Evolutionary conservation across 2,329 filamentous ascomycete species (phyloP).

Genomic region (Aureobasidium sp.): DNA sequence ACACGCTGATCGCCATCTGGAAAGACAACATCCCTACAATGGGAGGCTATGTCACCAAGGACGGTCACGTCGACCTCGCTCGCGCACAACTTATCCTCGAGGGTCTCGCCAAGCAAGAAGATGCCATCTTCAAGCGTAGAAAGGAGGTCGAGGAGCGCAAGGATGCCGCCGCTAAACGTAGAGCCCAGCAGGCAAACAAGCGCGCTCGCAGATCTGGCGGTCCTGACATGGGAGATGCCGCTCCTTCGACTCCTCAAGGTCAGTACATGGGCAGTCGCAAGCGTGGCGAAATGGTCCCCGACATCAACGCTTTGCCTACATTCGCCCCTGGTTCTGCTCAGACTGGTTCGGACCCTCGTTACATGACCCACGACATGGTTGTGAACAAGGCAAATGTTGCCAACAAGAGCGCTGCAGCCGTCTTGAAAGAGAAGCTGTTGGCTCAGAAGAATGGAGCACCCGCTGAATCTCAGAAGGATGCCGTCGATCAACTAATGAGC

Average conservation of each 20-base stretch:
- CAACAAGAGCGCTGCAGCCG: conserved; percentile 91
- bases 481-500: conserved; percentile 19
- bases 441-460: conserved; percentile 30
- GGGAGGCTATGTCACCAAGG: conserved; percentile 94
- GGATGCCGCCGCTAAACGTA: conserved; percentile 71
- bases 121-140: conserved; percentile 82
- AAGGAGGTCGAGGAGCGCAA: conserved; percentile 79
- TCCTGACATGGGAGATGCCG: conserved; percentile 25
- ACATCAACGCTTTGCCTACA: conserved; percentile 44
- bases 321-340: conserved; percentile 50
- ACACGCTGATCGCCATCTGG: conserved; percentile 95
- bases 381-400: conserved; percentile 69
- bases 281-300: conserved; percentile 29
- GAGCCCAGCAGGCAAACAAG: conserved; percentile 49
- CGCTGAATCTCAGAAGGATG: conserved; percentile 24
- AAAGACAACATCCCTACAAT: conserved; percentile 83
- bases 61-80: conserved; percentile 82
- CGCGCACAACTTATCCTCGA: conserved; percentile 81
- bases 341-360: conserved; percentile 46
- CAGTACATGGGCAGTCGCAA: conserved; percentile 19
- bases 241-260: conserved; percentile 25
- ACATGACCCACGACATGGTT: conserved; percentile 79
- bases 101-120: conserved; percentile 86
- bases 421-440: conserved; percentile 73
- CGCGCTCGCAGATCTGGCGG: conserved; percentile 24